Base-by-base conservation (phyloP, 768 basidiomycete species). In the Suillus americanus region DNA sequence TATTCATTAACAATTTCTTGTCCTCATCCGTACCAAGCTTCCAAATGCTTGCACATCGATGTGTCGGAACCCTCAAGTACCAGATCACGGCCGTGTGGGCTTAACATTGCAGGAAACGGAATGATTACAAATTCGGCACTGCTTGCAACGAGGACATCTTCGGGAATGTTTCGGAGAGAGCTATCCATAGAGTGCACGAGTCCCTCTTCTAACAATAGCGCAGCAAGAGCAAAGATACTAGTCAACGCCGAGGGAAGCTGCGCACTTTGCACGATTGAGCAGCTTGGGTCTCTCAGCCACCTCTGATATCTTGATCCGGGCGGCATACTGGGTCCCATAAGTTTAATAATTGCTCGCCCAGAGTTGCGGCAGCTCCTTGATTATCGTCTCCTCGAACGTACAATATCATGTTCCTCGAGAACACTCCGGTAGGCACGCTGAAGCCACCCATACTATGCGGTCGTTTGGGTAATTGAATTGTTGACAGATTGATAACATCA, bases 261-360 rank as follows among this genome's bases (percentile, higher is more conserved):
- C 37, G 5, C n/a, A 54, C 30, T 38, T 37, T 56, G 23, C 14
- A 56, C 37, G 14, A 23, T 16, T 23, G 13, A 37, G 13, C 54
- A 35, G 35, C 35, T 20, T 33, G n/a, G 5, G 20, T 55, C 65
- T 60, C 70, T 64, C 48, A 70, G 77, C 53, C 30, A 61, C 61
- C 64, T 14, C 72, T 67, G 2, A 85, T 69, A 64, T 86, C 82
- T 61, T 69, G 70, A 28, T 74, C 72, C 38, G 83, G 77, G 46
- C 79, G 73, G 83, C 83, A 87, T 16, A 88, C 78, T 13, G 79
- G 78, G 43, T 77, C 78, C 82, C 81, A 86, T 37, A 80, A 77
- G 14, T 74, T 80, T 4, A 65, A 56, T 25, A 85, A 60, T 45
- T 79, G 76, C 2, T 75, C 64, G 25, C 71, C 69, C 35, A 82